Evolutionary conservation across 495 filamentous ascomycete species (phyloP).

Genomic region (Cercophora samala): DNA sequence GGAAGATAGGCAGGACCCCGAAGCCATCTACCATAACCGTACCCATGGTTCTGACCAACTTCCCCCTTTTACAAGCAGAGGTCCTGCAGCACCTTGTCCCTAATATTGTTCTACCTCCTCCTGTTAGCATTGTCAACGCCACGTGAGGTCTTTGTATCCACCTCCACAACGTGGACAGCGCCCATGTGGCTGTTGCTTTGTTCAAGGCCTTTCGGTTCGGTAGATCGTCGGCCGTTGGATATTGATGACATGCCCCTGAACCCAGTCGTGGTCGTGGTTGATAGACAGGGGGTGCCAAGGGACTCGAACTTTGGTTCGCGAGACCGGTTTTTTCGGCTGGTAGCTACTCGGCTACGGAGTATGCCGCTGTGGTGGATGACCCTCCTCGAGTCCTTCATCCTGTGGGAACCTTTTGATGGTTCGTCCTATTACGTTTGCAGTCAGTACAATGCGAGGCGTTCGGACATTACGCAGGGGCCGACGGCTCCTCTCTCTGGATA

Average conservation of each 20-base stretch:
- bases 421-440: neutral
- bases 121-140: neutral
- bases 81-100: neutral
- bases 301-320: neutral
- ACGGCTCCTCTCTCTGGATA: neutral
- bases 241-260: neutral
- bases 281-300: neutral
- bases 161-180: neutral
- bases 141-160: neutral
- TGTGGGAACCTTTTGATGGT: neutral
- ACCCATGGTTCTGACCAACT: neutral
- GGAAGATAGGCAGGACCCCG: neutral
- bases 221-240: neutral
- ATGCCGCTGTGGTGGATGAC: too few species aligned
- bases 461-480: neutral
- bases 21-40: neutral
- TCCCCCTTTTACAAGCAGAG: neutral
- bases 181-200: neutral
- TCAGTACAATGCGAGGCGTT: neutral
- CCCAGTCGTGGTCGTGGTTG: neutral
- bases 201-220: neutral
- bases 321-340: neutral
- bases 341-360: too few species aligned
- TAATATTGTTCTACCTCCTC: neutral
- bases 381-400: neutral